Base-by-base conservation (phyloP, 352 stramenopile species). In the Globisporangium carolinianum region DNA sequence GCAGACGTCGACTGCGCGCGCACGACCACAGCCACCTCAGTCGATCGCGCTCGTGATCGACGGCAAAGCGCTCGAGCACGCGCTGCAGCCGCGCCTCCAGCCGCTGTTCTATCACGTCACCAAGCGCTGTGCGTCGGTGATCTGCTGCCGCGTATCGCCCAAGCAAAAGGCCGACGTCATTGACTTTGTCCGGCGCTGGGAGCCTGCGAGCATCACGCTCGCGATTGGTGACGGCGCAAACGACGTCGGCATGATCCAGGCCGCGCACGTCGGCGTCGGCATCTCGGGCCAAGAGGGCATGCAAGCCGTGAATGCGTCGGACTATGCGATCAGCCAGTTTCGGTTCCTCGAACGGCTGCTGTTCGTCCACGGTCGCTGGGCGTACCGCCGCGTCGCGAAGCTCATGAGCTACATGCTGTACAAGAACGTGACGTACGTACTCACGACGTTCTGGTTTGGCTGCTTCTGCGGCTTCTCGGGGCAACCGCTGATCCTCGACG, bases 181-280 rank as follows among this genome's bases (percentile, higher is more conserved):
- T 11, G 72, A 85, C 24, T 72, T 94, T 47, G 72, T 96, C 42
- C 85, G 85, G 43, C 58, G 80, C 15, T 79, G 81, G 24, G 83
- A 92, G 32, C 71, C 71, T 0, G 67, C 88, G 9, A 86, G 75
- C 48, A 80, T 94, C 53, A 97, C 89, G n/a, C 68, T 98, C 7
- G 82, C 87, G 11, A 97, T 98, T 39, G 91, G 94, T n/a, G 94
- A 98, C 67, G 94, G 94, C 52, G 94, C 92, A n/a, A 98, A 98
- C 72, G 94, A 98, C 57, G 95, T 98, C 6, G 87, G 83, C 37
- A 98, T 98, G 95, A 97, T 98, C 43, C 89, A 97, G 65, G 73
- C 84, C 12, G 90, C 87, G 3, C 86, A 97, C 61, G 83, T 98
- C 53, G 92, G 91, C 47, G 87, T 98, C 15, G 93, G 91, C 6